Base-by-base conservation (phyloP, 116 monocot species). In the Iris pallida region DNA sequence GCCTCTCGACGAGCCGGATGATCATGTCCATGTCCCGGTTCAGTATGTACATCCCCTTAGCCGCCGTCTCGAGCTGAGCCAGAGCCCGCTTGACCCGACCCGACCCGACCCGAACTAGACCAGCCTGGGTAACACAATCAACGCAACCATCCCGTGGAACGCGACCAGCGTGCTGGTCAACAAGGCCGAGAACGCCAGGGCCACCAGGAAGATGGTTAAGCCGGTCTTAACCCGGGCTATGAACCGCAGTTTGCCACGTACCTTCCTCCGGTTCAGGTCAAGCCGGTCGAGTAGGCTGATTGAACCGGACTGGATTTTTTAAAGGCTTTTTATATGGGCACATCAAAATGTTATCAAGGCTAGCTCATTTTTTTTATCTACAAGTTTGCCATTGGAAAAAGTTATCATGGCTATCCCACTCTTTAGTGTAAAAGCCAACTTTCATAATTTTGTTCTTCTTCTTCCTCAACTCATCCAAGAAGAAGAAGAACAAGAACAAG, bases 1-100 rank as follows among this genome's bases (percentile, higher is more conserved):
- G 5, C 69, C 85, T 55, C 58, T 47, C 72, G 51, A 92, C 85
- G 30, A 92, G 79, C 59, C 88, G 65, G 59, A 83, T 83, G 1
- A 88, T 79, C 45, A 88, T 88, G 59, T 88, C 92, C 76, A 92
- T n/a, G 20, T 92, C 86, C 47, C 86, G 64, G 61, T 77, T 88
- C 72, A 92, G 49, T 47, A 86, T 88, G 65, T 88, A 91, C 46
- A 71, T 71, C 18, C 92, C 92, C 53, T 81, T 92, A 0, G 81
- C 64, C 30, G 92, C 83, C 0, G 74, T 79, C 42, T 92, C 92
- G 10, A 92, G 71, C 75, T 83, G 78, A 7, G 82, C 74, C 45
- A 83, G 53, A 5, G 13, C 71, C 42, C 73, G 68, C 0, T 4
- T 52, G n/a, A 82, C 45, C 75, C 80, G 11, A 5, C 20, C 67